These are phyloP conservation scores for Pythium myriotylum DNA, from an alignment of 352 stramenopile genomes.

Conservation along the genomic window DNA sequence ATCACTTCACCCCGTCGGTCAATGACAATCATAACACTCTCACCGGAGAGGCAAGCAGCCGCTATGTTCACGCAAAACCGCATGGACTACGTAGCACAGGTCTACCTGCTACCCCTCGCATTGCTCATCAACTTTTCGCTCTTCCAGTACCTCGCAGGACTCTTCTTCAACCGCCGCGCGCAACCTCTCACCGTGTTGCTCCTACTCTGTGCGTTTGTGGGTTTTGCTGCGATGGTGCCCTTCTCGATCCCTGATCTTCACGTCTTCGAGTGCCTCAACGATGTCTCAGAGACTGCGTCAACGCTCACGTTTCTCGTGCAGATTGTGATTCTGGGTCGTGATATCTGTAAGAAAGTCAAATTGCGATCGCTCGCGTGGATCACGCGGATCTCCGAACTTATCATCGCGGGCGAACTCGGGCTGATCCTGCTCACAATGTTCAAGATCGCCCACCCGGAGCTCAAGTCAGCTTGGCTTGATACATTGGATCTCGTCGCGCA, in stretches of 20 bases:
- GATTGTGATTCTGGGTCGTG: slow-evolving; percentile 18
- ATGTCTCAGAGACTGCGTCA: slow-evolving; percentile 21
- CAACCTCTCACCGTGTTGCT: slow-evolving; percentile 7
- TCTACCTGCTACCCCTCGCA: slow-evolving; percentile 7
- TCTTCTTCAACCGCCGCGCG: slow-evolving; percentile 4
- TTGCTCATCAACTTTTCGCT: slow-evolving; percentile 30
- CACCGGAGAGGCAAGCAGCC: no score
- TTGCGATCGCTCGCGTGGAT: slow-evolving; percentile 13
- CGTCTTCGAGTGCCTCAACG: slow-evolving; percentile 20
- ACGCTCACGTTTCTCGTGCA: slow-evolving; percentile 30
- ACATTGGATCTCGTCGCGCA: no score
- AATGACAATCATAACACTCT: no score
- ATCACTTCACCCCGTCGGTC: no score
- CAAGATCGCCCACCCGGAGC: neutral
- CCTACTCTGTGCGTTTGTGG: slow-evolving; percentile 2
- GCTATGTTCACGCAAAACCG: no score
- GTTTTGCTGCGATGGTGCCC: slow-evolving; percentile 23
- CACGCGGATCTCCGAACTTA: slow-evolving; percentile 4
- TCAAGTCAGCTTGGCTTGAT: no score
- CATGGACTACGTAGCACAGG: slow-evolving; percentile 1
- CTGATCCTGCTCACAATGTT: slow-evolving; percentile 7
- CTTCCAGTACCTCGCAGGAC: slow-evolving; percentile 18
- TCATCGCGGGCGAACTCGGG: no score
- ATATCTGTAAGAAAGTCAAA: slow-evolving; percentile 14
- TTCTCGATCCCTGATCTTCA: slow-evolving; percentile 14